Conservation (phyloP, 371 early-diverging fungal genomes). For the Cladochytrium tenue region DNA sequence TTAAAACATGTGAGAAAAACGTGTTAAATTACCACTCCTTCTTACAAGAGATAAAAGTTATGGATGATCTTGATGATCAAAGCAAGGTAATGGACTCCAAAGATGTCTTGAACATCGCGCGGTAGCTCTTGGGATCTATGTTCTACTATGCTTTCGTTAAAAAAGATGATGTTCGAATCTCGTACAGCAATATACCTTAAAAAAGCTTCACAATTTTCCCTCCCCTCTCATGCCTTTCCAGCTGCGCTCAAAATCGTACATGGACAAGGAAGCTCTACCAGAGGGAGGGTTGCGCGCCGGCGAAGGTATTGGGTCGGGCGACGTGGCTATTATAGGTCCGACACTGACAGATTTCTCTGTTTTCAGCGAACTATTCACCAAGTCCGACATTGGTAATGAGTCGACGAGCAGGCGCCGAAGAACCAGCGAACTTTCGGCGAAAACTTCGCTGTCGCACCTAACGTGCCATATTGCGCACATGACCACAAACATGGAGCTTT, state of each 20-base stretch:
- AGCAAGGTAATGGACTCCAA: conserved; percentile 73
- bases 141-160: conserved; percentile 25
- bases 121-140: conserved; percentile 56
- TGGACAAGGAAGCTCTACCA: conserved; percentile 7
- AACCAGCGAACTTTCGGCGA: not conserved
- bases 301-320: not conserved
- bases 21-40: not conserved
- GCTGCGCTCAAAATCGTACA: conserved; percentile 75
- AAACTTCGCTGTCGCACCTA: too few species aligned
- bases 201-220: conserved; percentile 58
- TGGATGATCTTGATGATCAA: conserved; percentile 60
- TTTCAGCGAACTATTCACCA: not conserved
- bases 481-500: too few species aligned
- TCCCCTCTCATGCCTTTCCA: conserved; percentile 68
- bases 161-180: not conserved
- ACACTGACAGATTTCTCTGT: too few species aligned
- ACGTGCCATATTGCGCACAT: too few species aligned
- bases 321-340: too few species aligned
- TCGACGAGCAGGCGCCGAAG: not conserved
- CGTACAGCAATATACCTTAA: conserved; percentile 55
- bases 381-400: not conserved
- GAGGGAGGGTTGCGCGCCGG: not conserved
- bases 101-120: conserved; percentile 66
- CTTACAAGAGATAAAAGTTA: conserved; percentile 30
- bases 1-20: conserved; percentile 1